phyloP scores from a whole-genome alignment of 805 yeast species.

The Vanderwaltozyma polyspora region DNA sequence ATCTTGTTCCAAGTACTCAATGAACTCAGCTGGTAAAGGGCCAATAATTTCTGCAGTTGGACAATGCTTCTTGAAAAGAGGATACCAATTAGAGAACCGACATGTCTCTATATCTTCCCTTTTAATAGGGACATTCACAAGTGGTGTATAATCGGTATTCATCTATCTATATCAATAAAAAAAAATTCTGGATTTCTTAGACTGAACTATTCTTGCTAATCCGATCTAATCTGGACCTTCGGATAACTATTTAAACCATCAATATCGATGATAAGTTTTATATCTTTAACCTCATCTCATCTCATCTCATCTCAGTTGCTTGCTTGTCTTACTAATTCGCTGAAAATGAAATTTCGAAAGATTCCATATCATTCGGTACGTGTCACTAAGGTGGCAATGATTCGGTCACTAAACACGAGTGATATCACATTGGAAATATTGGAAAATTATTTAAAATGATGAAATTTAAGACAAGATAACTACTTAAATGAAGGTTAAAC shows the following conservation, averaged over 20 bases:
- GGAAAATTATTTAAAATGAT: too few species aligned
- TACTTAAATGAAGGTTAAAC: too few species aligned
- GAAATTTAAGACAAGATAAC: too few species aligned
- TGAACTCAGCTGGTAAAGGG: constrained; percentile 47
- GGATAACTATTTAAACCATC: too few species aligned
- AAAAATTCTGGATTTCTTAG: too few species aligned
- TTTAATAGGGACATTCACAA: constrained; percentile 22
- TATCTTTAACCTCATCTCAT: not conserved
- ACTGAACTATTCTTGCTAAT: too few species aligned
- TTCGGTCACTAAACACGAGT: not conserved
- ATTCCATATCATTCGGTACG: not conserved
- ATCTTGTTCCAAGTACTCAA: constrained; percentile 52
- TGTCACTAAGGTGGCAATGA: not conserved
- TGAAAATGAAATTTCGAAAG: too few species aligned
- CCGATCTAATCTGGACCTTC: too few species aligned
- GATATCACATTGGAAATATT: too few species aligned
- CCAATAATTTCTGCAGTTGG: constrained; percentile 44
- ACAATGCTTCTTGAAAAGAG: constrained; percentile 34
- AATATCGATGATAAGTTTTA: too few species aligned
- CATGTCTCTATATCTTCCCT: constrained; percentile 39
- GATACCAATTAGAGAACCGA: constrained; percentile 50
- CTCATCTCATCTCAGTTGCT: not conserved
- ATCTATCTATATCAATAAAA: too few species aligned
- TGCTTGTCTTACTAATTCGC: not conserved
- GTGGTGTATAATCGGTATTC: constrained; percentile 14